Conservation (phyloP, 2,329 filamentous ascomycete species). For the Coniochaeta prunicola region DNA sequence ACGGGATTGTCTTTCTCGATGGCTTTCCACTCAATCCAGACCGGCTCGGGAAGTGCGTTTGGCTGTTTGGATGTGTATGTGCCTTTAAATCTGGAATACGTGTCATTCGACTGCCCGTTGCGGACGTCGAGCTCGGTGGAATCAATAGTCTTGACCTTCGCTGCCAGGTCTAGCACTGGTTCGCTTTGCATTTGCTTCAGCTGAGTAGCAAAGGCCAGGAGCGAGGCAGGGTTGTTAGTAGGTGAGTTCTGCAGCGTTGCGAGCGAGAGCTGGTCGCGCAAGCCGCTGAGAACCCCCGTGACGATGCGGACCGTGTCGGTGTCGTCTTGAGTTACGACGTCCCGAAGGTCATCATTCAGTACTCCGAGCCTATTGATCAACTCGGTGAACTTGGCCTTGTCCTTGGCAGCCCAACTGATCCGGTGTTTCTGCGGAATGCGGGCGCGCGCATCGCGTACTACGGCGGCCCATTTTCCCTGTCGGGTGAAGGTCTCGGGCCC, state of each 20-base stretch:
- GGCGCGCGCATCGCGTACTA: background rate
- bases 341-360: background rate
- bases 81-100: background rate
- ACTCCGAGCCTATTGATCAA: background rate
- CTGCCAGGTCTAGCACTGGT: background rate
- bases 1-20: background rate
- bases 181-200: background rate
- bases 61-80: background rate
- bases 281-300: background rate
- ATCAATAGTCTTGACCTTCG: background rate
- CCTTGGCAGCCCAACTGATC: background rate
- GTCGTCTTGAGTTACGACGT: background rate
- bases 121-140: background rate
- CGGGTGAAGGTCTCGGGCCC: background rate
- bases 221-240: background rate
- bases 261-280: background rate
- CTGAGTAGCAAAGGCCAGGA: background rate
- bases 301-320: background rate
- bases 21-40: background rate
- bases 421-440: background rate
- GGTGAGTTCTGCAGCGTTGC: background rate
- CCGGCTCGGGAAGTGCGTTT: background rate
- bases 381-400: background rate
- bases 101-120: background rate
- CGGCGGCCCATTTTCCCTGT: background rate